A percentile compares a stretch with the other conserved stretches of the same genome.
phyloP scores from a whole-genome alignment of 192 early-diverging fungal species.

The Entomortierella parvispora region DNA sequence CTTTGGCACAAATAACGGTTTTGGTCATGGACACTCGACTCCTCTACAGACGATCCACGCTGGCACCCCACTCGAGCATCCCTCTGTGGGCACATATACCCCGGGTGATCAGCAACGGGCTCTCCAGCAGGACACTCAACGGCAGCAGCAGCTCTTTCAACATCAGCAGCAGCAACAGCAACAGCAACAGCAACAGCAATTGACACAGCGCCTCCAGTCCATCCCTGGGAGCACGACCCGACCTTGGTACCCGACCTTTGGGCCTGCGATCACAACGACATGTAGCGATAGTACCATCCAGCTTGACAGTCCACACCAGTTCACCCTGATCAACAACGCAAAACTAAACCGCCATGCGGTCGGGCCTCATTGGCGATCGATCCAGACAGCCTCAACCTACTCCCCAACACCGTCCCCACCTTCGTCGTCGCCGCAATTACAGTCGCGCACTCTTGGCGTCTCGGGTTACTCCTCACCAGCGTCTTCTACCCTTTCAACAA shows the following conservation, averaged over 20 bases:
- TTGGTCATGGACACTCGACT: not conserved
- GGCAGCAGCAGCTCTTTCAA: conserved; percentile 27
- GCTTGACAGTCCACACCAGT: conserved; percentile 44
- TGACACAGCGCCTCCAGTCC: conserved; percentile 26
- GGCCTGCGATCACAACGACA: conserved; percentile 38
- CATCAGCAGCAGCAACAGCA: conserved; percentile 44
- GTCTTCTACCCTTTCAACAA: not conserved
- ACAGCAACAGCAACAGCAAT: conserved; percentile 30
- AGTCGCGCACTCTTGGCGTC: conserved; percentile 4
- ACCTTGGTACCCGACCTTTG: conserved; percentile 44
- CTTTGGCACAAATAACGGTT: too few species aligned
- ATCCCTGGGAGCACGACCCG: conserved; percentile 20
- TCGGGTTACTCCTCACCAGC: conserved; percentile 3
- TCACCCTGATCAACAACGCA: conserved; percentile 33
- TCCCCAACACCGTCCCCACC: conserved; percentile 38
- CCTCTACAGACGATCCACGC: not conserved
- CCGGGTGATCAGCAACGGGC: conserved; percentile 34
- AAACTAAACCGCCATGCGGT: conserved; percentile 38
- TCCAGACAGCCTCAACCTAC: conserved; percentile 32
- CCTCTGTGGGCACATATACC: conserved; percentile 22
- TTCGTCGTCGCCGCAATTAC: conserved; percentile 23
- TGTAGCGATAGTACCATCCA: conserved; percentile 49
- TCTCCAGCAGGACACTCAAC: conserved; percentile 34
- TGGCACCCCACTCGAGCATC: not conserved
- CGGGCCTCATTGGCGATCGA: conserved; percentile 48